Percentiles rank a stretch among this genome's conserved stretches.
Evolutionary conservation across 2,329 filamentous ascomycete genomes (phyloP).

Genomic region (Claviceps quebecensis): DNA sequence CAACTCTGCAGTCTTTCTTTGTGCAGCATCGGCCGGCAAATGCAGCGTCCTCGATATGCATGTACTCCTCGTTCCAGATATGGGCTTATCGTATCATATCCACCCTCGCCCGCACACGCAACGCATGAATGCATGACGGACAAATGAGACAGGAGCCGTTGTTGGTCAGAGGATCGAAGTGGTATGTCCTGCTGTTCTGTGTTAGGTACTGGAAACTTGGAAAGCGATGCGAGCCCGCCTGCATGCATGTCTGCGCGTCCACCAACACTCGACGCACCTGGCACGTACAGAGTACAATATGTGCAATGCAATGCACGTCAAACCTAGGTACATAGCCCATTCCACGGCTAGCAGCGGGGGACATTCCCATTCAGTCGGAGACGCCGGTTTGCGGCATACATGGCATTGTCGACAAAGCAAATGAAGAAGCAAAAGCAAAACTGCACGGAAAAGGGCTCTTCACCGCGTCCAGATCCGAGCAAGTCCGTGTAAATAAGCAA

Average conservation of each 20-base stretch:
- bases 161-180: background rate
- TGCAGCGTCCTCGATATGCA: background rate
- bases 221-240: background rate
- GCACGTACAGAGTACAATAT: background rate
- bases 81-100: slow-evolving; percentile 2
- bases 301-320: slow-evolving; percentile 8
- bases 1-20: background rate
- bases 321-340: background rate
- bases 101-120: slow-evolving; percentile 1
- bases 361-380: too few relatives aligned
- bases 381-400: too few relatives aligned
- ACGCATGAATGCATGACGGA: slow-evolving; percentile 4
- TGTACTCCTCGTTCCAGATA: background rate
- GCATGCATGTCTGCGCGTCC: background rate
- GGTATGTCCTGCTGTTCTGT: background rate
- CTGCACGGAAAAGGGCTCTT: too few relatives aligned
- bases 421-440: too few relatives aligned
- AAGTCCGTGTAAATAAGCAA: too few relatives aligned
- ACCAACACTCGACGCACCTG: background rate
- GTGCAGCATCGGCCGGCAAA: background rate
- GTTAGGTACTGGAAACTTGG: background rate
- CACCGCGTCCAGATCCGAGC: too few relatives aligned
- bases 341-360: too few relatives aligned
- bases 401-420: too few relatives aligned
- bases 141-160: background rate